phyloP scores from a whole-genome alignment of 306 rosid species.

The Medicago truncatula region DNA sequence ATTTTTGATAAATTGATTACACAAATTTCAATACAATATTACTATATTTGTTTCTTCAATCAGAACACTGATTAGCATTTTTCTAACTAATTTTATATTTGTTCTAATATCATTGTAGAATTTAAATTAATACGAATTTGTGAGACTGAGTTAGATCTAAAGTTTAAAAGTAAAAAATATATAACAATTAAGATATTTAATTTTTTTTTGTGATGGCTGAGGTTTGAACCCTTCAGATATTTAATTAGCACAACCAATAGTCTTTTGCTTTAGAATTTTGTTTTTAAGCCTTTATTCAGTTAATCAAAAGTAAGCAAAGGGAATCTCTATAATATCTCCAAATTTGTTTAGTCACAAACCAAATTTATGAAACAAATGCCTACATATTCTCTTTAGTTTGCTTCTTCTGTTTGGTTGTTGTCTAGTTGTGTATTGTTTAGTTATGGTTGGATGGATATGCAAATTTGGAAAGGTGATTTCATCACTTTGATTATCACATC shows the following conservation, averaged over 20 bases:
- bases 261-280: not conserved
- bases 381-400: constrained; percentile 46
- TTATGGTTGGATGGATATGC: constrained; percentile 44
- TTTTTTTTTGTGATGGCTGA: too few species aligned
- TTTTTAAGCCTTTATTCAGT: not conserved
- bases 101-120: too few species aligned
- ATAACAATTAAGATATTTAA: not conserved
- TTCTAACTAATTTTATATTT: too few species aligned
- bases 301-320: constrained; percentile 9
- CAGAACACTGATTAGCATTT: too few species aligned
- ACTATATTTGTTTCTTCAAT: too few species aligned
- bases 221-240: too few species aligned
- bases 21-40: too few species aligned
- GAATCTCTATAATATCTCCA: constrained; percentile 34
- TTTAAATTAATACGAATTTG: too few species aligned
- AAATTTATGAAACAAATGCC: constrained; percentile 22
- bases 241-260: not conserved
- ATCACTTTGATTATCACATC: constrained; percentile 55
- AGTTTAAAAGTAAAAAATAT: too few species aligned
- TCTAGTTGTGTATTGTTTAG: constrained; percentile 44
- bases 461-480: constrained; percentile 52
- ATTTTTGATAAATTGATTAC: too few species aligned
- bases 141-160: not conserved
- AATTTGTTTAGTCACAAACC: constrained; percentile 36
- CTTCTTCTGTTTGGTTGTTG: constrained; percentile 56